Base-by-base conservation (phyloP, 108 stramenopile species). In the Nitzschia putrida region DNA sequence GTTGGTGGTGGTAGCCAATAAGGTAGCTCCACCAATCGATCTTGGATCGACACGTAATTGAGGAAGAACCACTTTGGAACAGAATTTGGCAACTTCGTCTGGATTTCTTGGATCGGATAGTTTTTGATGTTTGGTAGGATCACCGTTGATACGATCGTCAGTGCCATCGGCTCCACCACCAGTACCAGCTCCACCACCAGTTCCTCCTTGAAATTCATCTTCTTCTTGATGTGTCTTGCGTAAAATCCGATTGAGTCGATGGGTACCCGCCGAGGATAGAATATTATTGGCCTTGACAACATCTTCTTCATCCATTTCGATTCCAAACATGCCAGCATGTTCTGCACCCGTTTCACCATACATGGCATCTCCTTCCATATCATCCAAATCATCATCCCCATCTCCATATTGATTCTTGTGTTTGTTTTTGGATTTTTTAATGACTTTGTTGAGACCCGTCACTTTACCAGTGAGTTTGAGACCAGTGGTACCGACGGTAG, bases 221-320 rank as follows among this genome's bases (percentile, higher is more conserved):
- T 73, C 80, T n/a, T 68, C 74, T 14, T 53, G 25, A 64, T 71
- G 59, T 14, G 70, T 68, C 54, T 78, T 83, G 42, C 72, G 53
- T 66, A 91, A 52, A 51, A 91, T 91, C 37, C 87, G 74, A 63
- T 91, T 83, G 47, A 91, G 65, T 37, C 90, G 79, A 66, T 76
- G 71, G 10, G 90, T 88, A 12, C 90, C 87, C 5, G 84, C 87
- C n/a, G 85, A 87, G 11, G 79, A 80, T 8, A 76, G 61, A 66
- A 85, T 85, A 53, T 82, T 69, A 25, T 76, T 72, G 14, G 85
- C 76, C 65, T 85, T 85, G 64, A 66, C 52, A n/a, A 55, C 55
- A 42, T 78, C 72, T 20, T 50, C 76, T 47, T 78, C 77, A 42
- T 78, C 71, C 72, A 73, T 73, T 5, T 61, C 37, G 43, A 16